A percentile compares a stretch with the other conserved stretches of the same genome.
Evolutionary conservation across 2,329 filamentous ascomycete genomes (phyloP).

Genomic region (Penicillium sp.): DNA sequence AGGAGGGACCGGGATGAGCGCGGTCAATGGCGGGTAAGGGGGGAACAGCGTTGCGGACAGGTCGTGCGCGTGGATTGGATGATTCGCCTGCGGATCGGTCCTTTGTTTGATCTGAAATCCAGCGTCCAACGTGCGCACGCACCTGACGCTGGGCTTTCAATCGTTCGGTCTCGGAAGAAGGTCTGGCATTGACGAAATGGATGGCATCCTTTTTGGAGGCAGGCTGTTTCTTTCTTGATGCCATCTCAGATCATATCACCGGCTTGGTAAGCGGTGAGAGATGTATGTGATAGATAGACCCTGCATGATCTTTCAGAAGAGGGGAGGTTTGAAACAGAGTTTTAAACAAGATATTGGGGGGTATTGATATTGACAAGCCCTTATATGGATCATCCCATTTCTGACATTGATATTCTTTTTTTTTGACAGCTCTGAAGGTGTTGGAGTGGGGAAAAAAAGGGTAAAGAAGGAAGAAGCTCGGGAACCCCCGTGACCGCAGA

Average conservation of each 20-base stretch:
- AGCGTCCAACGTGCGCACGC: constrained; percentile 38
- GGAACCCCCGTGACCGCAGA: constrained; percentile 5
- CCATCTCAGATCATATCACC: constrained; percentile 21
- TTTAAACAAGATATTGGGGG: neutral
- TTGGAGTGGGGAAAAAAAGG: neutral
- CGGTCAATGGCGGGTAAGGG: neutral
- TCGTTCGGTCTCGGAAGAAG: constrained; percentile 31
- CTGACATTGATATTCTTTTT: neutral
- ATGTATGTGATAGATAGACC: neutral
- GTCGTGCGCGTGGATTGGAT: neutral
- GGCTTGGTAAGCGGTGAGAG: neutral
- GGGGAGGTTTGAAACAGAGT: neutral
- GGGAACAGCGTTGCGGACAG: neutral
- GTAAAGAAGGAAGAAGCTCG: neutral
- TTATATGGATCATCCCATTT: neutral
- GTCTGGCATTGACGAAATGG: constrained; percentile 38
- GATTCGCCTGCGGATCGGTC: constrained; percentile 22
- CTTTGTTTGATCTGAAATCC: constrained; percentile 39
- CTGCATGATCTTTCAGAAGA: neutral
- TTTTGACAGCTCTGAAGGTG: neutral
- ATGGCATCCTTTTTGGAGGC: constrained; percentile 28
- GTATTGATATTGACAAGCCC: neutral
- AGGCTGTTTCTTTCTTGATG: constrained; percentile 22
- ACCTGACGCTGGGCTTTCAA: constrained; percentile 31
- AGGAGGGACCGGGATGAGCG: neutral